Conservation (phyloP, 495 filamentous ascomycete genomes). For the Aspergillus cristatus region DNA sequence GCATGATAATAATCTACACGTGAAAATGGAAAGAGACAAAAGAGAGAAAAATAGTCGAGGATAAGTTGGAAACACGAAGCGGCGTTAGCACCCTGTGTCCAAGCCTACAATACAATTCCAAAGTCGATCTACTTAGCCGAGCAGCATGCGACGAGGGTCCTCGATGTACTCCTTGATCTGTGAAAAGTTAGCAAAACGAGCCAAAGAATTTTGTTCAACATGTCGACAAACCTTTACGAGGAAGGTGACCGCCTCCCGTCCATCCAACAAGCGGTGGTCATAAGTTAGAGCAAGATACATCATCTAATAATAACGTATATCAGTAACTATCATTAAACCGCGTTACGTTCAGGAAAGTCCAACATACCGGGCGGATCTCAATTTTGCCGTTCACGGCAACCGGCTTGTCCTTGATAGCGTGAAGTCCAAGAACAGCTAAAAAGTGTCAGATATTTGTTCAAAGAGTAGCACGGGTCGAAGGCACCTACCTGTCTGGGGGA, state of each 20-base stretch:
- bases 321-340: conserved; percentile 5
- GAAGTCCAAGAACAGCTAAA: conserved; percentile 83
- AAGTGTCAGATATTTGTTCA: conserved; percentile 11
- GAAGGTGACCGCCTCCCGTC: conserved; percentile 94
- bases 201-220: background rate
- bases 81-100: no score
- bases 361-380: conserved; percentile 72
- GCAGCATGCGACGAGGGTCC: conserved; percentile 86
- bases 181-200: conserved; percentile 7
- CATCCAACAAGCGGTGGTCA: conserved; percentile 91
- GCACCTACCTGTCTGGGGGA: conserved; percentile 70
- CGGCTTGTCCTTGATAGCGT: conserved; percentile 93
- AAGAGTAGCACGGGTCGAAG: background rate
- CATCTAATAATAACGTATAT: conserved; percentile 51
- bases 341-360: no score
- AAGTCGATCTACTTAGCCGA: conserved; percentile 37
- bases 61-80: no score
- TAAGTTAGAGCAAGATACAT: conserved; percentile 98
- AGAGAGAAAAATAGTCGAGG: background rate
- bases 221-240: conserved; percentile 70
- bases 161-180: conserved; percentile 94
- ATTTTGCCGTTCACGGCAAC: conserved; percentile 86
- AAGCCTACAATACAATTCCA: no score
- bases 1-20: conserved; percentile 29
- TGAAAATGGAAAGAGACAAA: conserved; percentile 7